Evolutionary conservation across 208 protist genomes (phyloP).

Genomic region (Acanthamoeba lenticulata): DNA sequence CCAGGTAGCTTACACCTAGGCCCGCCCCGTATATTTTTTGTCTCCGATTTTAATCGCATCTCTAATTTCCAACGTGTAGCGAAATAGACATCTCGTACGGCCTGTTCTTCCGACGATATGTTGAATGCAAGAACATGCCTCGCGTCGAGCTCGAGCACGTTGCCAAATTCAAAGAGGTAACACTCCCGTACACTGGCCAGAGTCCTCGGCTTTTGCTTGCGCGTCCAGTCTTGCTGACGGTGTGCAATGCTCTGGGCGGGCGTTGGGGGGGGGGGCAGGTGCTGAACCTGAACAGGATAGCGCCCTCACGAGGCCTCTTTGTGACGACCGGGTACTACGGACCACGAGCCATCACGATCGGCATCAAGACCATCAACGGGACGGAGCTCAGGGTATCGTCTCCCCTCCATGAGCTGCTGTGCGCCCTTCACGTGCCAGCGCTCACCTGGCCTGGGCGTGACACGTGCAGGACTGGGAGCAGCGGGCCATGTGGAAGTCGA

Average conservation of each 20-base stretch:
- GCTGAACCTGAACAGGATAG: constrained; percentile 68
- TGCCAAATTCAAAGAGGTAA: constrained; percentile 78
- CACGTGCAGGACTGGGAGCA: background rate
- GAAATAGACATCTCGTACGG: constrained; percentile 79
- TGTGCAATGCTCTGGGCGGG: too few species aligned
- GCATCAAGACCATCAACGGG: constrained; percentile 73
- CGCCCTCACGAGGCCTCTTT: constrained; percentile 68
- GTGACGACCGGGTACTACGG: constrained; percentile 64
- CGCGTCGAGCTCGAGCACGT: constrained; percentile 72
- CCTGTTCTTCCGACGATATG: constrained; percentile 72
- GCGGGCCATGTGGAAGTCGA: background rate
- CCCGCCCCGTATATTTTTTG: background rate
- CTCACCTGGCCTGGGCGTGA: background rate
- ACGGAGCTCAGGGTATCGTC: constrained; percentile 34
- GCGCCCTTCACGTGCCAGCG: background rate
- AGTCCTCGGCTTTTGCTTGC: background rate
- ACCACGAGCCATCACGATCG: constrained; percentile 68
- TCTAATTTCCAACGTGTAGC: background rate
- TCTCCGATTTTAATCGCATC: background rate
- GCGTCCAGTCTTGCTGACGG: too few species aligned
- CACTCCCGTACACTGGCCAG: background rate
- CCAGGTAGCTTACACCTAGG: background rate
- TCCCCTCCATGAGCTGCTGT: too few species aligned
- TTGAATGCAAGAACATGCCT: constrained; percentile 77
- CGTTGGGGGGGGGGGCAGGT: constrained; percentile 31